These are phyloP conservation scores for Cenchrus americanus DNA, from an alignment of 176 grass and related monocot genomes.

Conservation along the genomic window DNA sequence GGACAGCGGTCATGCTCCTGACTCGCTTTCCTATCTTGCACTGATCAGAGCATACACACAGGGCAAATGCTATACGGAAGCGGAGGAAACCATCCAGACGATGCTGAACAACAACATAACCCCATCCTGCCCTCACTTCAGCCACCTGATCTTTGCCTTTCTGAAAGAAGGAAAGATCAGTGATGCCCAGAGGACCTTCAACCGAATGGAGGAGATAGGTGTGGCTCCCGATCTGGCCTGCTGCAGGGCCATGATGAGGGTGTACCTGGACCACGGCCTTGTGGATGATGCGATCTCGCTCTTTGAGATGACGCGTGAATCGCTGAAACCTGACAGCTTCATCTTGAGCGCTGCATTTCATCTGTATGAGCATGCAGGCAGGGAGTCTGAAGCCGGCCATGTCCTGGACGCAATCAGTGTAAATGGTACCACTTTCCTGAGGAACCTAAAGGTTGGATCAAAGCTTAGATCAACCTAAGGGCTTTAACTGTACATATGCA, in stretches of 20 bases:
- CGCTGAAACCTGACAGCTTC: conserved; percentile 75
- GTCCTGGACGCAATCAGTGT: conserved; percentile 57
- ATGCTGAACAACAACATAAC: conserved; percentile 51
- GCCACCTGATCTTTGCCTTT: conserved; percentile 68
- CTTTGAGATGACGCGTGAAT: conserved; percentile 48
- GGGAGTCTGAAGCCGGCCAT: conserved; percentile 53
- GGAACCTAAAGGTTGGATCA: conserved; percentile 64
- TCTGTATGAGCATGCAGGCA: conserved; percentile 70
- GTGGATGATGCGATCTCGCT: conserved; percentile 66
- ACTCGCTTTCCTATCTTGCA: conserved; percentile 66
- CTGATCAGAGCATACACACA: conserved; percentile 67
- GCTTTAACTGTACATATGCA: not conserved
- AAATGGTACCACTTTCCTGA: conserved; percentile 61
- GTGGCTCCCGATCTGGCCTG: conserved; percentile 67
- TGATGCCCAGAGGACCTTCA: conserved; percentile 60
- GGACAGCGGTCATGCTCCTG: conserved; percentile 47
- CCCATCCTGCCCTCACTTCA: conserved; percentile 78
- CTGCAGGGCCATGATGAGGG: conserved; percentile 83
- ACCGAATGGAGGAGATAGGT: conserved; percentile 53
- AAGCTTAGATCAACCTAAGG: conserved; percentile 36
- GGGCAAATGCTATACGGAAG: conserved; percentile 52
- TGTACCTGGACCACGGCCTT: conserved; percentile 58
- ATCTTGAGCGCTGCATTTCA: conserved; percentile 72
- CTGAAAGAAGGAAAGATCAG: conserved; percentile 62
- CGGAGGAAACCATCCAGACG: conserved; percentile 58